Percentiles rank a stretch among this genome's conserved stretches.
These are phyloP conservation scores for Phragmites australis DNA, from an alignment of 176 grass and related monocot species.

Conservation along the genomic window DNA sequence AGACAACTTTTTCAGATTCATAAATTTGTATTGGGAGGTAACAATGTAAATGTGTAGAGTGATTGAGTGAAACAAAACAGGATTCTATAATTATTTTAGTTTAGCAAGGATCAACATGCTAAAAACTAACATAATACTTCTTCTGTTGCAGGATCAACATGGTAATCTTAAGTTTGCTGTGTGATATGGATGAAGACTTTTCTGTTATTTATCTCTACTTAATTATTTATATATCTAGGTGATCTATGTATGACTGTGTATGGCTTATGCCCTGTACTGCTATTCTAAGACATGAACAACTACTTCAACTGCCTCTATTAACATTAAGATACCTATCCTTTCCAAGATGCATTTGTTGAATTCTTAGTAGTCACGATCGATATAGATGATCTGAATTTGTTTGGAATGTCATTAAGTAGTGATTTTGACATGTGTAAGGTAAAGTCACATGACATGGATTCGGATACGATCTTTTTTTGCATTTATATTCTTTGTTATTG, in stretches of 20 bases:
- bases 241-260: too few relatives aligned
- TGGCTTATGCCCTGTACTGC: too few relatives aligned
- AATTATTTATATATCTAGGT: too few relatives aligned
- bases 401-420: slow-evolving; percentile 39
- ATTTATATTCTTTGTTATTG: slow-evolving; percentile 8
- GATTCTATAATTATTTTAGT: slow-evolving; percentile 27
- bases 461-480: background rate
- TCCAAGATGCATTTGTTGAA: slow-evolving; percentile 40
- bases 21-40: slow-evolving; percentile 28
- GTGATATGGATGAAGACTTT: too few relatives aligned
- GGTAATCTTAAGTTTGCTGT: too few relatives aligned
- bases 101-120: background rate
- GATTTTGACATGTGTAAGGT: slow-evolving; percentile 44
- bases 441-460: slow-evolving; percentile 31
- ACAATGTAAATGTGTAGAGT: slow-evolving; percentile 51
- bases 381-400: slow-evolving; percentile 22
- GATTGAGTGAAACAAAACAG: background rate
- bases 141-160: too few relatives aligned
- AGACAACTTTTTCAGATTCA: background rate
- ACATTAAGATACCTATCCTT: slow-evolving; percentile 21
- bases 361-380: slow-evolving; percentile 31
- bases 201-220: too few relatives aligned
- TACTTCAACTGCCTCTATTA: too few relatives aligned
- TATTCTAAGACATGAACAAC: too few relatives aligned
- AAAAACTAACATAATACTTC: too few relatives aligned